These are phyloP conservation scores for Fusarium solani-melongenae DNA, from an alignment of 2,329 filamentous ascomycete species.

Conservation along the genomic window DNA sequence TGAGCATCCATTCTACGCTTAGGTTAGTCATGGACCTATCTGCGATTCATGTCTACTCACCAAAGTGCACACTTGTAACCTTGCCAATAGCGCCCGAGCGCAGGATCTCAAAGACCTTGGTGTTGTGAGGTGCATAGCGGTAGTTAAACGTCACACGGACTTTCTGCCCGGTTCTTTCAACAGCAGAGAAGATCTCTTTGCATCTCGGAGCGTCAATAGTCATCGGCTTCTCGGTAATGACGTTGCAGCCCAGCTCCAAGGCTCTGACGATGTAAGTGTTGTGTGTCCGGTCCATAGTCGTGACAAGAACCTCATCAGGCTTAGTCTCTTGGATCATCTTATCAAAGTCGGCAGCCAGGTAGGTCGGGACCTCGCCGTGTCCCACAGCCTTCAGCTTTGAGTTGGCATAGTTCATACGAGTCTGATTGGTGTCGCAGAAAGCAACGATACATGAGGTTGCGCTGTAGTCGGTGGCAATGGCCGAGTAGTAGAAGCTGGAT, in stretches of 20 bases:
- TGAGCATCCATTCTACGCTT: conserved; percentile 66
- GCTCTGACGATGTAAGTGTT: conserved; percentile 69
- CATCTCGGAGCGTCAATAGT: conserved; percentile 69
- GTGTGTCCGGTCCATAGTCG: conserved; percentile 72
- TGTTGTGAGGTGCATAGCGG: conserved; percentile 74
- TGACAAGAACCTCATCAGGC: conserved; percentile 71
- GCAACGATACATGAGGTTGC: conserved; percentile 63
- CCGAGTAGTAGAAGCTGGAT: conserved; percentile 70
- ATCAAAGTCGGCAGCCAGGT: conserved; percentile 65
- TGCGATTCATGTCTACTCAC: background rate
- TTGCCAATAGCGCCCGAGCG: conserved; percentile 65
- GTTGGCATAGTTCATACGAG: conserved; percentile 68
- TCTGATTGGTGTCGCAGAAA: conserved; percentile 70
- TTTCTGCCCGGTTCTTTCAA: conserved; percentile 49
- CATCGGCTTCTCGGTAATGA: conserved; percentile 75
- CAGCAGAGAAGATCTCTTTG: conserved; percentile 56
- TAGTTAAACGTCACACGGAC: conserved; percentile 73
- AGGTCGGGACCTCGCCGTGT: conserved; percentile 63
- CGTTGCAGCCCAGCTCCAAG: conserved; percentile 68
- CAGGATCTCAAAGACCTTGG: conserved; percentile 66
- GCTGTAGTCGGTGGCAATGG: conserved; percentile 64
- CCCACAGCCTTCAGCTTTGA: conserved; percentile 58
- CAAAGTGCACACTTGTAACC: conserved; percentile 68
- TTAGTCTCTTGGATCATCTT: conserved; percentile 66
- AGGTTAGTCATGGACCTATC: background rate